Percentiles rank a stretch among this genome's conserved stretches.
These are phyloP conservation scores for Trichoderma sp. DNA, from an alignment of 2,329 filamentous ascomycete genomes.

Conservation along the genomic window DNA sequence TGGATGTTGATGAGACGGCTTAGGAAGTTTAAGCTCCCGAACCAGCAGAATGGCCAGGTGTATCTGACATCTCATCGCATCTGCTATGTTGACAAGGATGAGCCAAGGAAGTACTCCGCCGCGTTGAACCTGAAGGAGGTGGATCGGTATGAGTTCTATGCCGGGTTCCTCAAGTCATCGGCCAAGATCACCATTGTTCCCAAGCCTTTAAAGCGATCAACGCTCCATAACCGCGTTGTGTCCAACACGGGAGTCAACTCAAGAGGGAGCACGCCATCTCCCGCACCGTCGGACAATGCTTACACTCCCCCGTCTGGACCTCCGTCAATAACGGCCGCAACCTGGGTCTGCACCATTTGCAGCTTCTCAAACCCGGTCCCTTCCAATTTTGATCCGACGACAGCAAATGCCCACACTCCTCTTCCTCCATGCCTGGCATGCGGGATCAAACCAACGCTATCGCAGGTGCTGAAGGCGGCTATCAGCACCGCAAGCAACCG, in stretches of 20 bases:
- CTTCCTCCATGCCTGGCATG: conserved; percentile 87
- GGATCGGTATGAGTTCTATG: conserved; percentile 87
- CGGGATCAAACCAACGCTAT: conserved; percentile 85
- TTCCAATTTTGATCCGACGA: conserved; percentile 85
- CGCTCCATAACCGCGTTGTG: conserved; percentile 54
- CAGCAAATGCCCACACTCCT: conserved; percentile 74
- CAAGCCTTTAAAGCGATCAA: conserved; percentile 69
- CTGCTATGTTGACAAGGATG: conserved; percentile 88
- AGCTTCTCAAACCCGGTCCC: conserved; percentile 91
- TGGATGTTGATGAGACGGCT: not conserved
- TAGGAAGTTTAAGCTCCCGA: conserved; percentile 91
- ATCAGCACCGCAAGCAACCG: conserved; percentile 71
- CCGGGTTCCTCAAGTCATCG: conserved; percentile 91
- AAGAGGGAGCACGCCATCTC: conserved; percentile 47
- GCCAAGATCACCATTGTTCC: conserved; percentile 87
- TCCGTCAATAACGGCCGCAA: conserved; percentile 59
- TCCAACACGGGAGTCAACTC: conserved; percentile 46
- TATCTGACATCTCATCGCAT: conserved; percentile 94
- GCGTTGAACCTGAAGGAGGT: conserved; percentile 87
- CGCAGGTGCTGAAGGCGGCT: conserved; percentile 80
- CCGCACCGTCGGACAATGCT: conserved; percentile 44
- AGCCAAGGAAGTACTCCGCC: conserved; percentile 80
- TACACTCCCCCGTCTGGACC: conserved; percentile 42
- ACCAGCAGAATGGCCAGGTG: conserved; percentile 92
- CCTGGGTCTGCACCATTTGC: conserved; percentile 95